phyloP scores from a whole-genome alignment of 306 rosid genomes.

The Hippophae gyantsensis region DNA sequence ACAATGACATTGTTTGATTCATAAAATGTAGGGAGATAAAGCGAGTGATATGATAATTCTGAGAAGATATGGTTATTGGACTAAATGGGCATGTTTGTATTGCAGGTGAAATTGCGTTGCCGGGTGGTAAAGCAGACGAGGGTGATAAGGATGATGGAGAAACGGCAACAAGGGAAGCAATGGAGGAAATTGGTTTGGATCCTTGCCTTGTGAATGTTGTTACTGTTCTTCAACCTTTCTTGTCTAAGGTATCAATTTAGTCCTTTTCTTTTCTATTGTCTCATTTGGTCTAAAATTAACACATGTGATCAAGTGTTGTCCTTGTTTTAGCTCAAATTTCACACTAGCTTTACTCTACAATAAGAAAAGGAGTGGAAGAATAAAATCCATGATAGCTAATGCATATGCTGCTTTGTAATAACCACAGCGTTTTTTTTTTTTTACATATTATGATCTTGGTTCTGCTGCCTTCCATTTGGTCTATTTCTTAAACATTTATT shows the following conservation, averaged over 20 bases:
- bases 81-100: background rate
- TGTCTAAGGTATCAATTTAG: slow-evolving; percentile 62
- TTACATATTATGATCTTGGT: no score
- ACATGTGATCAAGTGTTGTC: background rate
- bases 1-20: slow-evolving; percentile 2
- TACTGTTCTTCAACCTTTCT: slow-evolving; percentile 78
- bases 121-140: slow-evolving; percentile 90
- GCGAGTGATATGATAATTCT: background rate
- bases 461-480: no score
- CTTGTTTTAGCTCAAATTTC: no score
- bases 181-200: slow-evolving; percentile 87
- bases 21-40: slow-evolving; percentile 1
- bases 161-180: slow-evolving; percentile 86
- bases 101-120: slow-evolving; percentile 90
- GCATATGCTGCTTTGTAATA: no score
- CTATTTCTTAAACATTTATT: no score
- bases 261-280: background rate
- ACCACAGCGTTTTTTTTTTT: no score
- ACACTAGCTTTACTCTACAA: no score
- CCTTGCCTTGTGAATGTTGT: slow-evolving; percentile 72
- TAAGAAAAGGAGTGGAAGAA: no score
- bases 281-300: background rate
- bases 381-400: no score
- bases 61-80: background rate
- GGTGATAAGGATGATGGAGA: slow-evolving; percentile 84